phyloP scores from a whole-genome alignment of 1,284 basidiomycete genomes.

The Boletellus sp. region DNA sequence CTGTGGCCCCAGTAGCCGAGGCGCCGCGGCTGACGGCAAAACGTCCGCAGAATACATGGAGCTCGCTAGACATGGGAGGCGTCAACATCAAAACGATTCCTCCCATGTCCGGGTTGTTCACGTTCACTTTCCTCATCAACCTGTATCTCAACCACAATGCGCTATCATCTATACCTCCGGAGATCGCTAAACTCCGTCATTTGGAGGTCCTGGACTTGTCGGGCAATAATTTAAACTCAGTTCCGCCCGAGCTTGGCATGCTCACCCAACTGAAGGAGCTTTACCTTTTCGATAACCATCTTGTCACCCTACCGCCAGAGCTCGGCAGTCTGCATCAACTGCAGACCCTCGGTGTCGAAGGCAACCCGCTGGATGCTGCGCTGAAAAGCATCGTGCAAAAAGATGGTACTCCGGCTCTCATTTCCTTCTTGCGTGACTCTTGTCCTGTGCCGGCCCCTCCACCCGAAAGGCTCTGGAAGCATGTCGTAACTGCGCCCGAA shows the following conservation, averaged over 20 bases:
- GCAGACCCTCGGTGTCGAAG: slow-evolving; percentile 91
- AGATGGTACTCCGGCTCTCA: slow-evolving; percentile 86
- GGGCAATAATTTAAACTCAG: slow-evolving; percentile 75
- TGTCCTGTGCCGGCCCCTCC: slow-evolving; percentile 82
- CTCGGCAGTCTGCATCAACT: slow-evolving; percentile 91
- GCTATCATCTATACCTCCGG: slow-evolving; percentile 76
- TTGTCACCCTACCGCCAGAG: slow-evolving; percentile 82
- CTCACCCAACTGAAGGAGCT: slow-evolving; percentile 88
- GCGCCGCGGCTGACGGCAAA: slow-evolving; percentile 56
- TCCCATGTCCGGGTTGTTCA: slow-evolving; percentile 78
- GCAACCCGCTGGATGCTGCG: slow-evolving; percentile 85
- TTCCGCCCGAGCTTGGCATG: slow-evolving; percentile 92
- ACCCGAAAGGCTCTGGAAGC: slow-evolving; percentile 81
- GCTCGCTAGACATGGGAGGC: slow-evolving; percentile 94
- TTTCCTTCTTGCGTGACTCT: slow-evolving; percentile 85
- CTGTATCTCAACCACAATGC: slow-evolving; percentile 98
- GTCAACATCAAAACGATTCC: slow-evolving; percentile 91
- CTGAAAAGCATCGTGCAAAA: slow-evolving; percentile 85
- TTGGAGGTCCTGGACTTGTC: slow-evolving; percentile 92
- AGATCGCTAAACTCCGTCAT: slow-evolving; percentile 82
- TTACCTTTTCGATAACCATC: slow-evolving; percentile 93
- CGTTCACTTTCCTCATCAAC: slow-evolving; percentile 89
- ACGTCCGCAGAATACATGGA: slow-evolving; percentile 78
- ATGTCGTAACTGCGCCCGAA: slow-evolving; percentile 69
- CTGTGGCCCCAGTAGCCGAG: slow-evolving; percentile 63